Conservation (phyloP, 306 rosid genomes). For the Trifolium dubium region DNA sequence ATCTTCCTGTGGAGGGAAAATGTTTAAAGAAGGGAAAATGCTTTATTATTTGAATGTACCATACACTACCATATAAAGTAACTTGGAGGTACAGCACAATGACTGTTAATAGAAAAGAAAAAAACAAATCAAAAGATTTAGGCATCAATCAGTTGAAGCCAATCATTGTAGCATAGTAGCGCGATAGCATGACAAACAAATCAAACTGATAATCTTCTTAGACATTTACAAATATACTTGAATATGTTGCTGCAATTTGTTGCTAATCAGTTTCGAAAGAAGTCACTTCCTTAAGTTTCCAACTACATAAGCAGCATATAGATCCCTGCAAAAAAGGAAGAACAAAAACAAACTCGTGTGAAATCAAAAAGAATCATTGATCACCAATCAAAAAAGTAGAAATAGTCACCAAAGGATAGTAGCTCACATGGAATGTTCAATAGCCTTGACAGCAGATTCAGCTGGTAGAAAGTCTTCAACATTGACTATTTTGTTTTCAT, state of each 20-base stretch:
- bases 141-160: conserved; percentile 3
- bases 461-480: conserved; percentile 95
- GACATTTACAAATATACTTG: conserved; percentile 23
- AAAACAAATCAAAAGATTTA: conserved; percentile 8
- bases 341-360: background rate
- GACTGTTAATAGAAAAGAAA: background rate
- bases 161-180: conserved; percentile 14
- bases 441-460: conserved; percentile 77
- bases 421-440: conserved; percentile 81
- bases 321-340: conserved; percentile 63
- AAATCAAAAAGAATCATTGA: conserved; percentile 12
- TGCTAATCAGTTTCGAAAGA: conserved; percentile 32
- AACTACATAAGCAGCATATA: conserved; percentile 80
- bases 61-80: conserved; percentile 18
- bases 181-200: conserved; percentile 26
- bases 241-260: conserved; percentile 23
- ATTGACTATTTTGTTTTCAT: conserved; percentile 91
- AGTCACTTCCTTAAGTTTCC: conserved; percentile 88
- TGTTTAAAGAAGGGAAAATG: background rate
- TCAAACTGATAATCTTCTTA: conserved; percentile 42
- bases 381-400: conserved; percentile 14
- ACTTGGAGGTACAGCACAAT: conserved; percentile 2
- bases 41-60: conserved; percentile 10
- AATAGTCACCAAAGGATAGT: conserved; percentile 28
- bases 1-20: background rate